Percentiles rank a stretch among this genome's conserved stretches.
phyloP scores from a whole-genome alignment of 192 early-diverging fungal species.

The Backusella mclennaniae region DNA sequence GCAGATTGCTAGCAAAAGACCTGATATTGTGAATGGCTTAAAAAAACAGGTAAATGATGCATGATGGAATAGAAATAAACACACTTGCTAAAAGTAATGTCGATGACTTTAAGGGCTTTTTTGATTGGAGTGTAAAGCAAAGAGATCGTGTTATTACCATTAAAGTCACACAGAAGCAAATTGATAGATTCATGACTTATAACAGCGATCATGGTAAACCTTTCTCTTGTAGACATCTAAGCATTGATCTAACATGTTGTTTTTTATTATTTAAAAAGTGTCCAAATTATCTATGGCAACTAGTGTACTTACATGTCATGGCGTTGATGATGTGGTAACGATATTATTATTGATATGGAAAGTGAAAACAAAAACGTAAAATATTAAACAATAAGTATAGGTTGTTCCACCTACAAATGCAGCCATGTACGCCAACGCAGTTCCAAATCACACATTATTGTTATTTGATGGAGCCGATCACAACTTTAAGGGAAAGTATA shows the following conservation, averaged over 20 bases:
- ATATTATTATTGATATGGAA: background rate
- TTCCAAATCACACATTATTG: conserved; percentile 41
- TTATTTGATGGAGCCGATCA: conserved; percentile 49
- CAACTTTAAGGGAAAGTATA: conserved; percentile 39
- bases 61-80: background rate
- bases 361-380: background rate
- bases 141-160: conserved; percentile 16
- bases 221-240: background rate
- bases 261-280: conserved; percentile 24
- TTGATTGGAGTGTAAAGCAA: conserved; percentile 24
- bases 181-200: conserved; percentile 21
- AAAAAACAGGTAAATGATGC: background rate
- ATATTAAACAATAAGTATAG: conserved; percentile 19
- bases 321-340: conserved; percentile 45
- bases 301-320: conserved; percentile 52
- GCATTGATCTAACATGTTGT: background rate
- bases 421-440: conserved; percentile 30
- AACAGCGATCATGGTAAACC: conserved; percentile 24
- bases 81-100: background rate
- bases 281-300: conserved; percentile 43
- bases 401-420: conserved; percentile 48
- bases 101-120: conserved; percentile 23
- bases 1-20: background rate
- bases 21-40: background rate
- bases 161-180: conserved; percentile 22